Percentiles rank a stretch among this genome's conserved stretches.
phyloP scores from a whole-genome alignment of 2,329 filamentous ascomycete genomes.

The Thielaviopsis punctulata region DNA sequence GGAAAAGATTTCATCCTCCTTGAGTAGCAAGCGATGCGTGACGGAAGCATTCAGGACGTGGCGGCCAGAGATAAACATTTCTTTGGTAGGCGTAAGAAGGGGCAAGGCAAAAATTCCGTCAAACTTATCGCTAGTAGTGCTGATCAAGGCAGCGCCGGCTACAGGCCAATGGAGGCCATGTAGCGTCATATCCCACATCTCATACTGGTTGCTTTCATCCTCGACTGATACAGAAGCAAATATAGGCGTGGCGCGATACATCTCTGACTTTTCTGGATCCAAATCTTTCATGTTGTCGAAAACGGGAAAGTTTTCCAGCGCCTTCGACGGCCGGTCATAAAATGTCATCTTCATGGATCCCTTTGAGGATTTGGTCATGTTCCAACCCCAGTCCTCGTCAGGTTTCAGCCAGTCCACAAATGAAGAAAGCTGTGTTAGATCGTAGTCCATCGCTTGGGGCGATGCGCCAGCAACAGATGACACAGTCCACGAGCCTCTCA shows the following conservation, averaged over 20 bases:
- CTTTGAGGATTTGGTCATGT: conserved; percentile 51
- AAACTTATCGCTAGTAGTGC: conserved; percentile 86
- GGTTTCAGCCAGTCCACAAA: conserved; percentile 45
- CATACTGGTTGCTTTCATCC: conserved; percentile 17
- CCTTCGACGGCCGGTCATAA: conserved; percentile 8
- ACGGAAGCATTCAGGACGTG: conserved; percentile 58
- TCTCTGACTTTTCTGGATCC: conserved; percentile 16
- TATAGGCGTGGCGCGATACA: conserved; percentile 8
- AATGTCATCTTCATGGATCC: conserved; percentile 41
- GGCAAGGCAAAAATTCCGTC: conserved; percentile 81
- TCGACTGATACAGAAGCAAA: conserved; percentile 10
- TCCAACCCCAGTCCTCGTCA: conserved; percentile 52
- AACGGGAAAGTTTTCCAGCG: not conserved
- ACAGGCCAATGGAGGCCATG: conserved; percentile 75
- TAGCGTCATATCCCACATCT: conserved; percentile 62
- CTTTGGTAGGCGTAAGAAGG: conserved; percentile 49
- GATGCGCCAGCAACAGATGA: conserved; percentile 25
- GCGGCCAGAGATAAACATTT: conserved; percentile 41
- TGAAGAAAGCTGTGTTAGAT: conserved; percentile 47
- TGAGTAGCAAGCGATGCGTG: conserved; percentile 42
- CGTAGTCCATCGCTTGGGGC: conserved; percentile 34
- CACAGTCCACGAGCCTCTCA: conserved; percentile 61
- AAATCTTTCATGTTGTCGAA: conserved; percentile 6
- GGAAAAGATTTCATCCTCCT: conserved; percentile 43
- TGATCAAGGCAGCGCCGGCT: conserved; percentile 64